phyloP scores from a whole-genome alignment of 108 stramenopile genomes.

The Pseudonitzschia delicatissima region DNA sequence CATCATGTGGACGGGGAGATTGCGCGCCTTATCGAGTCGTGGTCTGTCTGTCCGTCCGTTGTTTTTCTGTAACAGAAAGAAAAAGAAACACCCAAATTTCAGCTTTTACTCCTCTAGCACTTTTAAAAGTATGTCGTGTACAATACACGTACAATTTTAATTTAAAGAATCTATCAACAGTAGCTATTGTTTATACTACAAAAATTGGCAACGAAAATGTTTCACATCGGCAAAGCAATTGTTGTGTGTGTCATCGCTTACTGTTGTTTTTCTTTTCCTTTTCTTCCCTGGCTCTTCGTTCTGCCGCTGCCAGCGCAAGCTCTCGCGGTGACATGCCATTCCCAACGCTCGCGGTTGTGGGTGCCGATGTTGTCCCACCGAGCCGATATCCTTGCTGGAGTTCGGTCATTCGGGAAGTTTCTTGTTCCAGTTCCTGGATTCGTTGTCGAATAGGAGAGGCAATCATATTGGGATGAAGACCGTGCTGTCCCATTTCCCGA shows the following conservation, averaged over 20 bases:
- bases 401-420: conserved; percentile 1
- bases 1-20: background rate
- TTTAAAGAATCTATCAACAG: no score
- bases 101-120: no score
- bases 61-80: no score
- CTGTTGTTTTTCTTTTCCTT: conserved; percentile 17
- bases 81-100: no score
- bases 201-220: no score
- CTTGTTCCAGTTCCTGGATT: conserved; percentile 34
- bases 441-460: conserved; percentile 47
- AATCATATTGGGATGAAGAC: conserved; percentile 49
- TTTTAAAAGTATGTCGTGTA: no score
- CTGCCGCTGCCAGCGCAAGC: conserved; percentile 68
- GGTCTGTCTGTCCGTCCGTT: conserved; percentile 1
- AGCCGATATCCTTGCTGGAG: conserved; percentile 19
- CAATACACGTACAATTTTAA: no score
- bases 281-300: conserved; percentile 47
- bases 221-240: no score
- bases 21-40: background rate
- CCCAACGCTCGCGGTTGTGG: background rate
- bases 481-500: conserved; percentile 66
- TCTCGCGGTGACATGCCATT: conserved; percentile 32
- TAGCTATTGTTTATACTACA: no score
- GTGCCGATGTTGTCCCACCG: conserved; percentile 15
- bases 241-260: no score